Conservation (phyloP, 495 filamentous ascomycete genomes). For the Penicillium flavigenum region DNA sequence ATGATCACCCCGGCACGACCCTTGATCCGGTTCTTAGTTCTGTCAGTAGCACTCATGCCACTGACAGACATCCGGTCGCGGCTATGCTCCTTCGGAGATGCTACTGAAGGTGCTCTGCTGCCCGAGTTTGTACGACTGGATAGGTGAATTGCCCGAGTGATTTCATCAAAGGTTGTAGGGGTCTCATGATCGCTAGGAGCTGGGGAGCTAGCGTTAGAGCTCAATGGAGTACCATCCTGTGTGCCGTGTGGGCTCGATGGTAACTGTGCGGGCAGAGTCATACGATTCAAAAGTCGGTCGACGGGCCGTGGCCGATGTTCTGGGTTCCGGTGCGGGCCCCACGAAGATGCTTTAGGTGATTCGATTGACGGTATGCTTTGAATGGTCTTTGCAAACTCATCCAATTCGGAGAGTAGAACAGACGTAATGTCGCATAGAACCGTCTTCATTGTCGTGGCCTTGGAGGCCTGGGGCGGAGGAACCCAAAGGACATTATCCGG, state of each 20-base stretch:
- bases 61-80: slow-evolving; percentile 81
- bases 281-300: slow-evolving; percentile 56
- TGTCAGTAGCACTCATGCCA: slow-evolving; percentile 78
- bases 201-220: slow-evolving; percentile 45
- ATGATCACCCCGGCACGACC: slow-evolving; percentile 78
- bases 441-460: slow-evolving; percentile 89
- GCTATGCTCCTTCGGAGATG: slow-evolving; percentile 52
- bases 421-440: slow-evolving; percentile 91
- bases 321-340: slow-evolving; percentile 47
- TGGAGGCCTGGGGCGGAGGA: slow-evolving; percentile 67
- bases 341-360: slow-evolving; percentile 60
- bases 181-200: slow-evolving; percentile 52
- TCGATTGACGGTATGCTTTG: slow-evolving; percentile 78
- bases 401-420: slow-evolving; percentile 80
- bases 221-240: slow-evolving; percentile 51
- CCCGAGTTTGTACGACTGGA: slow-evolving; percentile 39
- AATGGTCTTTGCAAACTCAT: slow-evolving; percentile 77
- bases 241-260: slow-evolving; percentile 52
- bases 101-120: slow-evolving; percentile 35
- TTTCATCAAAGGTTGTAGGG: slow-evolving; percentile 72
- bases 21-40: slow-evolving; percentile 78
- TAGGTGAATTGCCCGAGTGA: slow-evolving; percentile 52
- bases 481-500: slow-evolving; percentile 62
- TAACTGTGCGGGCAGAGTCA: slow-evolving; percentile 74
- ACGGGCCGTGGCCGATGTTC: slow-evolving; percentile 47